Base-by-base conservation (phyloP, 768 basidiomycete species). In the Termitomyces sp. region DNA sequence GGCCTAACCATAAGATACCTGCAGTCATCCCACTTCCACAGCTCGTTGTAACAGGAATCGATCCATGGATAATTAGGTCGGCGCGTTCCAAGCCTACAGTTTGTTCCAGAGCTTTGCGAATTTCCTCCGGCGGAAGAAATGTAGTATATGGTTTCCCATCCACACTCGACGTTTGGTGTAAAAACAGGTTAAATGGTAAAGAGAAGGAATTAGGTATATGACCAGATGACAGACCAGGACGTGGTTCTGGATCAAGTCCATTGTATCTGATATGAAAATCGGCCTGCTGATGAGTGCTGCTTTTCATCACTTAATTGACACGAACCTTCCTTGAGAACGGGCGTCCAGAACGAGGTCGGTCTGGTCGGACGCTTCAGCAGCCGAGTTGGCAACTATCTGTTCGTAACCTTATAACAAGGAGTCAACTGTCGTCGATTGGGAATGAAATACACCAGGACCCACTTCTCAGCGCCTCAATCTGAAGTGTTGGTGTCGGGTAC, bases 1-100 rank as follows among this genome's bases (percentile, higher is more conserved):
- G 76, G n/a, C 93, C 95, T 57, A 98, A 79, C 95, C 97, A 98
- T 6, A 98, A 78, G 14, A 98, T 78, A 3, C 84, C 92, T 12
- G 96, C 96, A n/a, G 95, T 97, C 96, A 99, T 98, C 44, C 96
- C 96, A 68, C 93, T 96, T 51, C 96, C 96, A 74, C 96, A 99
- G 58, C 81, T 89, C 13, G 89, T 84, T 5, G 87, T 81, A 32
- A 95, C 83, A 22, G 77, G 68, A 52, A 81, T 76, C 59, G 84
- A 72, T 18, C 90, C 91, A 12, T 77, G 69, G 45, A 89, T 72
- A 10, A 95, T 76, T 42, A 78, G 68, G n/a, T 82, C 72, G 30
- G 82, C 77, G 57, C 79, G 70, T 54, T 82, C 79, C 39, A 70
- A 64, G 33, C 93, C 91, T 33, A 97, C 72, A 18, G 82, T 79